Evolutionary conservation across 192 early-diverging fungal species (phyloP), one percentile per base, ranked within the genome.

Genomic region (Podochytrium sp.): DNA sequence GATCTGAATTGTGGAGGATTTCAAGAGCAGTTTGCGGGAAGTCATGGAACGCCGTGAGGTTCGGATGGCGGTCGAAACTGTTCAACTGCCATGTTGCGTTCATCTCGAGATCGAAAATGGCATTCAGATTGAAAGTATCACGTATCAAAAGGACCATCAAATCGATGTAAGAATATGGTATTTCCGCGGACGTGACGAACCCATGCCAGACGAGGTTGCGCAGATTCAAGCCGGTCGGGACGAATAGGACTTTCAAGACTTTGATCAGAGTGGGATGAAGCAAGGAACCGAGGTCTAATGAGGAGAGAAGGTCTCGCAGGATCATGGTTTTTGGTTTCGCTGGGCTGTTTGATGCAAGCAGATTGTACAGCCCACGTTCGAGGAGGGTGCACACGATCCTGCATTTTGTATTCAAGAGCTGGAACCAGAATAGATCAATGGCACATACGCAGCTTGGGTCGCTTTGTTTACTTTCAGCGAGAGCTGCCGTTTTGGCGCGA

Each of bases 201-300:
- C 66, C 66, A 35, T 68, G 66, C 66, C 66, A 68, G 5, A 56
- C 66, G 29, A 68, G 34, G 66, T 68, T 68, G 16, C 66, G 18
- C 5, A 68, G 14, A 29, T 68, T 68, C n/a, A 68, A 53, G 7
- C 50, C 66, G 34, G 51, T 23, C 16, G 66, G 66, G 3, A 41
- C 20, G 39, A 68, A 68, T 4, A 68, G 52, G 18, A 33, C 35
- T 18, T 55, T 6, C 10, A 68, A 29, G 16, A 51, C 27, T 12
- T 27, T 3, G 23, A 68, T 18, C 6, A n/a, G 14, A 6, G 23
- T n/a, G 20, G 66, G 33, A 18, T n/a, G 16, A 10, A 68, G 50
- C 10, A 18, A 7, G 10, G 29, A 12, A 12, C 12, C n/a, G 14
- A 68, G 10, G 12, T 51, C 33, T 3, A 12, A 33, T 38, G 66